A percentile compares a stretch with the other conserved stretches of the same genome.
phyloP scores from a whole-genome alignment of 176 grass and related monocot species.

The Oryza longistaminata region DNA sequence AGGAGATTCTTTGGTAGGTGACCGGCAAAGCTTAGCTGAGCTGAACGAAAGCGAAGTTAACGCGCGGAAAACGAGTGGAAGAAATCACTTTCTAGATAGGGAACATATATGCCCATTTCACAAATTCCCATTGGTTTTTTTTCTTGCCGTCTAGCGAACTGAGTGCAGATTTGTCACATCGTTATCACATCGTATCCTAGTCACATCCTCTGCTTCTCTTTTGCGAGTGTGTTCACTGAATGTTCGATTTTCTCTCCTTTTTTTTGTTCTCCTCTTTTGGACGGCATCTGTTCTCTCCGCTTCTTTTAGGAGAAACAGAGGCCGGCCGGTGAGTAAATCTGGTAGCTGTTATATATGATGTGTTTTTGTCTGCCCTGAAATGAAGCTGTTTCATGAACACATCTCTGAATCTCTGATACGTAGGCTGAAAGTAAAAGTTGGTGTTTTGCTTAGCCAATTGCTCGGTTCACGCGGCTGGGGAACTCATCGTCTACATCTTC shows the following conservation, averaged over 20 bases:
- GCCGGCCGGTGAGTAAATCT: not conserved
- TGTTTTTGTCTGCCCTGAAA: not conserved
- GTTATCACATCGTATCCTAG: not conserved
- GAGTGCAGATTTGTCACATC: not conserved
- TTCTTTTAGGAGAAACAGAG: not conserved
- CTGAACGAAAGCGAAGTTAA: constrained; percentile 19
- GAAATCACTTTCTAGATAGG: constrained; percentile 32
- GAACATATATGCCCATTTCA: constrained; percentile 16
- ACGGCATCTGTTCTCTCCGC: constrained; percentile 8
- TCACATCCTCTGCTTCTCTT: not conserved
- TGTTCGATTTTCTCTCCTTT: not conserved
- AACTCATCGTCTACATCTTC: too few relatives aligned
- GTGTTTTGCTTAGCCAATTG: not conserved
- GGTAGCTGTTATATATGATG: not conserved
- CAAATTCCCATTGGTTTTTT: not conserved
- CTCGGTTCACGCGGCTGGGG: too few relatives aligned
- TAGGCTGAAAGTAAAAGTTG: not conserved
- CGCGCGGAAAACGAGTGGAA: constrained; percentile 6
- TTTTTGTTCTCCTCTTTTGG: not conserved
- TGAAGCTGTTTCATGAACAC: not conserved
- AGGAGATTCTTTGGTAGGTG: constrained; percentile 8
- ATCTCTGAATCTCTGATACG: not conserved
- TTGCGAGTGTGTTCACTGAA: constrained; percentile 7
- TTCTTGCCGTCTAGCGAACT: not conserved
- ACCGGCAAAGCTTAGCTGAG: not conserved